These are phyloP conservation scores for Ogataea angusta DNA, from an alignment of 805 yeast genomes.

Conservation along the genomic window DNA sequence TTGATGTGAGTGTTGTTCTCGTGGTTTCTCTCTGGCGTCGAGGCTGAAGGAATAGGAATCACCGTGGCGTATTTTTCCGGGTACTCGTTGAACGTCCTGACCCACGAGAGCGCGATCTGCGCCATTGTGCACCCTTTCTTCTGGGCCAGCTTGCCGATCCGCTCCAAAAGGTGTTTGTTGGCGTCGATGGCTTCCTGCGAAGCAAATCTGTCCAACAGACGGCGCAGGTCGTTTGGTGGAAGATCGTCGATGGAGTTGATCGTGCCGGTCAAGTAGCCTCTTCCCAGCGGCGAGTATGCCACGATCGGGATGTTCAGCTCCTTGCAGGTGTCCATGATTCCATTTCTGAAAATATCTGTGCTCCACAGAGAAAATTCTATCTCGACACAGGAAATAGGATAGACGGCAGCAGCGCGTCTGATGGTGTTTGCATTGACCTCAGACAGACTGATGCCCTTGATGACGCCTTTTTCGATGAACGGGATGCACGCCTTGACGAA, in stretches of 20 bases:
- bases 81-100: conserved; percentile 42
- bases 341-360: conserved; percentile 58
- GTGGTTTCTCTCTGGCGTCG: conserved; percentile 54
- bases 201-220: conserved; percentile 51
- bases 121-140: conserved; percentile 48
- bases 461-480: conserved; percentile 57
- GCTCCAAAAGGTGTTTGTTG: conserved; percentile 50
- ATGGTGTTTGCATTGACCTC: conserved; percentile 68
- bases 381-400: conserved; percentile 68
- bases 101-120: conserved; percentile 71
- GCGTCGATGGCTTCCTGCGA: conserved; percentile 49
- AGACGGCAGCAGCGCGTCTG: conserved; percentile 50
- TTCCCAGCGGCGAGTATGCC: conserved; percentile 81
- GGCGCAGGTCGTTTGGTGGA: conserved; percentile 55
- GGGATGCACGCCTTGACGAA: conserved; percentile 54
- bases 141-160: conserved; percentile 49
- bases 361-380: conserved; percentile 72
- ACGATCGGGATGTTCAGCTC: conserved; percentile 62
- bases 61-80: conserved; percentile 44
- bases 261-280: conserved; percentile 72
- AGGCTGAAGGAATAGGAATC: conserved; percentile 79
- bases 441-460: conserved; percentile 70
- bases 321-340: conserved; percentile 56
- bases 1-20: conserved; percentile 52
- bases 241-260: conserved; percentile 45